Base-by-base conservation (phyloP, 371 early-diverging fungal species). In the Blakeslea trispora region DNA sequence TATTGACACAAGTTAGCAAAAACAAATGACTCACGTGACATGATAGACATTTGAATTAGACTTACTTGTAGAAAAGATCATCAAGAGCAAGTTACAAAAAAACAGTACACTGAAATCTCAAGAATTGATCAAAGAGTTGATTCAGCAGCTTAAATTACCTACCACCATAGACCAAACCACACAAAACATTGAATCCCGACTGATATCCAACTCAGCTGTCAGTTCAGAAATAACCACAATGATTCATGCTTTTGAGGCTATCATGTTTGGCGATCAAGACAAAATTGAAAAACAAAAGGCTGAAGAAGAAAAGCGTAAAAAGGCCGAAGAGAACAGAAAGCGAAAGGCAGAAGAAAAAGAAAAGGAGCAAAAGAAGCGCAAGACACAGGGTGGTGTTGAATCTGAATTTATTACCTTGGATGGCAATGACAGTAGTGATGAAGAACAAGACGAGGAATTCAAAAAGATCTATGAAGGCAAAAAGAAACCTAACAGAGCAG, bases 401-500 rank as follows among this genome's bases (percentile, higher is more conserved):
- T 77, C 78, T 11, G 60, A 62, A 45, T 77, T 77, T 50, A 53
- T 72, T 18, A 66, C 74, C 9, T 53, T 77, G 41, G 64, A 54
- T 17, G 11, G 37, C 14, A 57, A 31, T 19, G 52, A 39, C 3
- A 51, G 44, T 17, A 57, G 48, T 24, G 60, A 62, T 35, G 63
- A 54, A 18, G 44, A 49, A 13, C 57, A 68, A 6, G 69, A 67
- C 41, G 55, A 59, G 19, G 44, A 50, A 3, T 78, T 78, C 45
- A 64, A 75, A 45, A 68, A 69, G 45, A 67, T 64, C 55, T 78
- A 78, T 54, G 61, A 69, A 32, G 74, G 69, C 6, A 63, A 57
- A 45, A 63, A 63, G 45, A 75, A 74, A 50, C 63, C 63, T 18
- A 78, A 78, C 44, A 63, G 79, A 61, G 53, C 54, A 6, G 75